A percentile compares a stretch with the other conserved stretches of the same genome.
These are phyloP conservation scores for Galeopsis tetrahit DNA, from an alignment of 257 asterid genomes.

Conservation along the genomic window DNA sequence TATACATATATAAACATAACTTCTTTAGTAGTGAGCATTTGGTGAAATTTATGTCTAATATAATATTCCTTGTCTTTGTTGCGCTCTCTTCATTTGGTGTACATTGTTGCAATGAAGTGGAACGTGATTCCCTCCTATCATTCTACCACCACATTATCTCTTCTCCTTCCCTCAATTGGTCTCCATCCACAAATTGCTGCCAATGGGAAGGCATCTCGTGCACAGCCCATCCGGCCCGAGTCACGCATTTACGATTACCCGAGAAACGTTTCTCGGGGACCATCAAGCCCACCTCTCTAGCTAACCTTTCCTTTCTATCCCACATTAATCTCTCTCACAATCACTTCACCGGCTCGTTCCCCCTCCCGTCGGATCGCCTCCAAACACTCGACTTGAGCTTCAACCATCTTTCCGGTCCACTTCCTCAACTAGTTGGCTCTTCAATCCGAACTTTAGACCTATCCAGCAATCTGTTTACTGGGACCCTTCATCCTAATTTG, in stretches of 20 bases:
- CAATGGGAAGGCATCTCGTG: constrained; percentile 47
- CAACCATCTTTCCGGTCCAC: constrained; percentile 31
- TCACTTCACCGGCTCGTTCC: constrained; percentile 33
- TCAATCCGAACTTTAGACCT: constrained; percentile 30
- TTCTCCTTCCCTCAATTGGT: constrained; percentile 37
- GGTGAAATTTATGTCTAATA: too few species aligned
- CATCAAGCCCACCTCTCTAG: constrained; percentile 10
- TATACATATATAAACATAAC: too few species aligned
- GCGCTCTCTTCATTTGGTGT: constrained; percentile 20
- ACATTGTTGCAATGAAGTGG: constrained; percentile 30
- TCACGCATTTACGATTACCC: constrained; percentile 34
- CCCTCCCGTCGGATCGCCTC: background rate
- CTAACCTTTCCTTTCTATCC: constrained; percentile 38
- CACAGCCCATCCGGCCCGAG: background rate
- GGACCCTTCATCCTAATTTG: constrained; percentile 31
- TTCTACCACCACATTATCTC: constrained; percentile 29
- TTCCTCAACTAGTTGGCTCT: background rate
- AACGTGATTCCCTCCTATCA: constrained; percentile 37
- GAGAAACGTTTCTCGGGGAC: constrained; percentile 17
- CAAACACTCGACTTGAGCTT: constrained; percentile 33
- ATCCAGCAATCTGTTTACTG: constrained; percentile 51
- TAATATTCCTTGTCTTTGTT: background rate
- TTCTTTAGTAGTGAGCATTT: too few species aligned
- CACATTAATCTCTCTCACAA: constrained; percentile 44
- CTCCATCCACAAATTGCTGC: constrained; percentile 39